phyloP scores from a whole-genome alignment of 2,329 filamentous ascomycete species.

The Venturia carpophila region DNA sequence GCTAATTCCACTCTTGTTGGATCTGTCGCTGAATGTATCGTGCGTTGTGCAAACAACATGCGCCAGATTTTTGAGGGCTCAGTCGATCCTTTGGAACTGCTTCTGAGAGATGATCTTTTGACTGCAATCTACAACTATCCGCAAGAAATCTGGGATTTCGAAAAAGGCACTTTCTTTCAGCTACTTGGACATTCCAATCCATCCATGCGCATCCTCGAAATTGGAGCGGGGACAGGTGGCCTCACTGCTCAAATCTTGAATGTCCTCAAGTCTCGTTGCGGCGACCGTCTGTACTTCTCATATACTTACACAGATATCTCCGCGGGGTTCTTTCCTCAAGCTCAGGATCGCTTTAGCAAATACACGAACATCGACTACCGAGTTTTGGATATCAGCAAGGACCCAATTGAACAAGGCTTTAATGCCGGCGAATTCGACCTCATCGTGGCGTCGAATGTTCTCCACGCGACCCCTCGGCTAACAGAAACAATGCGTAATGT shows the following conservation, averaged over 20 bases:
- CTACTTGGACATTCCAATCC: constrained; percentile 1
- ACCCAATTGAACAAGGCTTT: constrained; percentile 18
- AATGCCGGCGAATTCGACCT: constrained; percentile 23
- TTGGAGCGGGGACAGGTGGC: constrained; percentile 15
- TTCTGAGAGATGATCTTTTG: background rate
- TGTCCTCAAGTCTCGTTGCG: background rate
- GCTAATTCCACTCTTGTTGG: background rate
- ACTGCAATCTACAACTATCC: background rate
- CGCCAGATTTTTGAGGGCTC: background rate
- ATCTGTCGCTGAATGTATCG: background rate
- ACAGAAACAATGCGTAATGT: constrained; percentile 21
- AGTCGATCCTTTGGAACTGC: background rate
- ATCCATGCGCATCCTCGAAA: constrained; percentile 15
- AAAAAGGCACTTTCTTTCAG: background rate
- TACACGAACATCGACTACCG: constrained; percentile 5
- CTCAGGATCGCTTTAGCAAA: constrained; percentile 7
- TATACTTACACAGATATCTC: constrained; percentile 21
- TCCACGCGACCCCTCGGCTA: constrained; percentile 23
- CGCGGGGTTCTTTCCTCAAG: constrained; percentile 17
- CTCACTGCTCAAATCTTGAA: constrained; percentile 4
- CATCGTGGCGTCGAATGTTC: constrained; percentile 25
- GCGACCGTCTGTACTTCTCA: background rate
- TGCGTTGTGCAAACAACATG: background rate
- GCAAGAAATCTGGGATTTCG: background rate
- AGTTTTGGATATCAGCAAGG: constrained; percentile 17